These are phyloP conservation scores for Chytriomyces sp. DNA, from an alignment of 192 early-diverging fungal genomes.

Conservation along the genomic window DNA sequence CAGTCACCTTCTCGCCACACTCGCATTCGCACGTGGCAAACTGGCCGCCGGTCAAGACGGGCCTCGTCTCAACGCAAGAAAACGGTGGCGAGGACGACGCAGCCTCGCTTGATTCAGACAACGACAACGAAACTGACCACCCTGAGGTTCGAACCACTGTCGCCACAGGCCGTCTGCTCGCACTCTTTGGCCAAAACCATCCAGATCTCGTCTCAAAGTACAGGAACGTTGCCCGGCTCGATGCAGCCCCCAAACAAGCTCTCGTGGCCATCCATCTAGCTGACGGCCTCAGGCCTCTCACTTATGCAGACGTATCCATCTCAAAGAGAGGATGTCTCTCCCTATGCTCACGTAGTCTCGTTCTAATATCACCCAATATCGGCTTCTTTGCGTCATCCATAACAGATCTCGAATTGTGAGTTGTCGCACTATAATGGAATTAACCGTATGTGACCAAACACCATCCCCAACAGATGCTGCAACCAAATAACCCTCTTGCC, in stretches of 20 bases:
- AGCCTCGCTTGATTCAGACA: no score
- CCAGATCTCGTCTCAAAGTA: not conserved
- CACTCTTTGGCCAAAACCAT: not conserved
- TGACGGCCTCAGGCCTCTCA: not conserved
- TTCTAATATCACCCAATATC: conserved; percentile 69
- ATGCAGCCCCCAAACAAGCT: not conserved
- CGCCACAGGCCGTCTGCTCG: not conserved
- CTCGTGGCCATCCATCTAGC: no score
- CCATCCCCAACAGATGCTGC: conserved; percentile 61
- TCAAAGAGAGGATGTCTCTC: not conserved
- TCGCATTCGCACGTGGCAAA: no score
- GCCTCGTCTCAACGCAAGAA: no score
- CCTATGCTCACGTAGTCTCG: conserved; percentile 60
- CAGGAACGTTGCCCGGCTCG: not conserved
- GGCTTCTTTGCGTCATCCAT: conserved; percentile 58
- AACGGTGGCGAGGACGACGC: no score
- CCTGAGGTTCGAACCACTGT: not conserved
- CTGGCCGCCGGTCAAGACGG: no score
- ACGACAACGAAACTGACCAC: not conserved
- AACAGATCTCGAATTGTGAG: conserved; percentile 74
- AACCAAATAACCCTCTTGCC: conserved; percentile 74
- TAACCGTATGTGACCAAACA: not conserved
- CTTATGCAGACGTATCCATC: not conserved
- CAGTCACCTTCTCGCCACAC: not conserved
- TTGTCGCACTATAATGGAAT: conserved; percentile 23